Conservation (phyloP, 805 yeast species). For the Candida andamanensis region DNA sequence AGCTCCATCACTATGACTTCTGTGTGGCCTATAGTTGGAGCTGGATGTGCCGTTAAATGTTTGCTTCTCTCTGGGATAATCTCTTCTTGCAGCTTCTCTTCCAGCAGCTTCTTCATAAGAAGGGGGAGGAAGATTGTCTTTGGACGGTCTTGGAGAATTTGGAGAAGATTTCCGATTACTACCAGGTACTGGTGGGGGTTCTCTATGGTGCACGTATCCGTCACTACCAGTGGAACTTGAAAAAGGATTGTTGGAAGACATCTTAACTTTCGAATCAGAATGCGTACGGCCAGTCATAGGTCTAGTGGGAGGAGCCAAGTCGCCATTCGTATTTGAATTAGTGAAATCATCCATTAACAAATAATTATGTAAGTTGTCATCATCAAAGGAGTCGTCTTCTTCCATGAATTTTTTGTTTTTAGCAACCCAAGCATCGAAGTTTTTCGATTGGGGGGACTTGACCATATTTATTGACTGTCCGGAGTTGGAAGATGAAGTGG, state of each 20-base stretch:
- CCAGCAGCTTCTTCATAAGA: slow-evolving; percentile 68
- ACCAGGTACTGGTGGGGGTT: slow-evolving; percentile 30
- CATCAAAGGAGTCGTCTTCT: slow-evolving; percentile 35
- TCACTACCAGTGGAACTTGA: slow-evolving; percentile 41
- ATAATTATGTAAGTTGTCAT: slow-evolving; percentile 13
- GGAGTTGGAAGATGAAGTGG: slow-evolving; percentile 17
- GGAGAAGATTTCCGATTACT: slow-evolving; percentile 2
- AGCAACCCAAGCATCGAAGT: slow-evolving; percentile 57
- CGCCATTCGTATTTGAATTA: slow-evolving; percentile 5
- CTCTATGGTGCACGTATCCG: slow-evolving; percentile 32
- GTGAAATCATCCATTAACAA: slow-evolving; percentile 4
- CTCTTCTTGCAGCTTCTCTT: slow-evolving; percentile 32
- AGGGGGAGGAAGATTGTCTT: slow-evolving; percentile 46
- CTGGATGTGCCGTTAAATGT: not conserved
- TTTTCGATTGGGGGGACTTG: slow-evolving; percentile 18
- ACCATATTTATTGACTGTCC: slow-evolving; percentile 7
- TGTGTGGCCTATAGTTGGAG: slow-evolving; percentile 9
- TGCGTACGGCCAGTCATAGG: slow-evolving; percentile 9
- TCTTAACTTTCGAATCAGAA: slow-evolving; percentile 17
- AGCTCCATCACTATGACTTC: slow-evolving; percentile 12
- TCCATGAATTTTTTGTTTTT: slow-evolving; percentile 35
- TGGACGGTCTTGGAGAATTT: slow-evolving; percentile 28
- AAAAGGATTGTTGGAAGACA: slow-evolving; percentile 51
- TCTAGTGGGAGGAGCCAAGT: slow-evolving; percentile 7
- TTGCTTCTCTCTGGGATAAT: slow-evolving; percentile 53